These are phyloP conservation scores for Fusarium acutatum DNA, from an alignment of 2,329 filamentous ascomycete species.

Conservation along the genomic window DNA sequence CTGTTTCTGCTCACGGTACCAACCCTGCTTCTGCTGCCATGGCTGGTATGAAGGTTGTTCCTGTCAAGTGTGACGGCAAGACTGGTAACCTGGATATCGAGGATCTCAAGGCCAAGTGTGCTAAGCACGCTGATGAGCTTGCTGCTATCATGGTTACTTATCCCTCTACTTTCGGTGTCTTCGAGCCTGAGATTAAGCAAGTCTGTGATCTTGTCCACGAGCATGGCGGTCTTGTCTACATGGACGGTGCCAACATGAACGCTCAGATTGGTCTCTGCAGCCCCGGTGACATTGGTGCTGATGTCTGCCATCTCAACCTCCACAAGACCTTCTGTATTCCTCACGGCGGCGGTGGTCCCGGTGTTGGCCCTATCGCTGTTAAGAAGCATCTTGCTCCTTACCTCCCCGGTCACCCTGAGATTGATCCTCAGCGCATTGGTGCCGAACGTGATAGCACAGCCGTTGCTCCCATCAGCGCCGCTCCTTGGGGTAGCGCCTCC, in stretches of 20 bases:
- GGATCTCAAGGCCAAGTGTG: constrained; percentile 89
- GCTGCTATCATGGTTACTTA: constrained; percentile 97
- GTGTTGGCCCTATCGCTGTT: constrained; percentile 93
- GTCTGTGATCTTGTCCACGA: constrained; percentile 87
- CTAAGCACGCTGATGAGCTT: constrained; percentile 85
- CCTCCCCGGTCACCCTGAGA: constrained; percentile 55
- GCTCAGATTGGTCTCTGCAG: constrained; percentile 95
- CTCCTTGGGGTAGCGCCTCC: constrained; percentile 87
- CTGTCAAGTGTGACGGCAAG: constrained; percentile 86
- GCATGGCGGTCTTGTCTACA: constrained; percentile 95
- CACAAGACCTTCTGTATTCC: constrained; percentile 99
- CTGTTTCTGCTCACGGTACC: constrained; percentile 93
- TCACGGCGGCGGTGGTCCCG: constrained; percentile 92
- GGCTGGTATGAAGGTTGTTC: constrained; percentile 93
- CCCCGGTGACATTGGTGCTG: constrained; percentile 94
- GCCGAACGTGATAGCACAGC: constrained; percentile 63
- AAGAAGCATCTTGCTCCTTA: constrained; percentile 81
- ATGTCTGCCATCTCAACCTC: constrained; percentile 96
- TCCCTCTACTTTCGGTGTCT: constrained; percentile 93
- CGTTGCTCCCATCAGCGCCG: constrained; percentile 49
- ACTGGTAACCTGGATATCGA: constrained; percentile 90
- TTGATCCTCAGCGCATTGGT: constrained; percentile 42
- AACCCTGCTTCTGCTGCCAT: constrained; percentile 96
- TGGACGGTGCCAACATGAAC: constrained; percentile 99
- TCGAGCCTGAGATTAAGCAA: constrained; percentile 88